Percentiles rank a stretch among this genome's conserved stretches.
These are phyloP conservation scores for Pleurotus djamor DNA, from an alignment of 768 basidiomycete genomes.

Conservation along the genomic window DNA sequence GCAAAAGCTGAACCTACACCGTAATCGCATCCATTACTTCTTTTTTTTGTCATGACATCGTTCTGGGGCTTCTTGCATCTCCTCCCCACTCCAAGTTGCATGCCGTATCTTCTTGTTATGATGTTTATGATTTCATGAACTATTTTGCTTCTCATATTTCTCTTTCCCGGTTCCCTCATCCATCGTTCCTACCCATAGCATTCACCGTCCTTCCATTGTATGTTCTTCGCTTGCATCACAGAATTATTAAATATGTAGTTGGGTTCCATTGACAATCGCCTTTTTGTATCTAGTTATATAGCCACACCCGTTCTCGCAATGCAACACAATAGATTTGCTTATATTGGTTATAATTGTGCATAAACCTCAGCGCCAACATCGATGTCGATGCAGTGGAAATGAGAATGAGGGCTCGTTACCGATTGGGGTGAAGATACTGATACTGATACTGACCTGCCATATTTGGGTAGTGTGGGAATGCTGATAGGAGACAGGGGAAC, in stretches of 20 bases:
- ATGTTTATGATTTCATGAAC: neutral
- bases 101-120: conserved; percentile 33
- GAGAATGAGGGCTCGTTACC: too few relatives aligned
- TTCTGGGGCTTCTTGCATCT: conserved; percentile 43
- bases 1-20: conserved; percentile 2
- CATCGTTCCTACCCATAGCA: neutral
- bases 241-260: neutral
- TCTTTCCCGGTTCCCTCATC: neutral
- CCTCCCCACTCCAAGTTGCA: conserved; percentile 38
- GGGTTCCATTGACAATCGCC: neutral
- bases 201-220: neutral
- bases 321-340: neutral
- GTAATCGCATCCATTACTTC: neutral
- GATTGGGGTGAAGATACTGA: too few relatives aligned
- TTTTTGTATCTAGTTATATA: conserved; percentile 3
- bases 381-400: too few relatives aligned
- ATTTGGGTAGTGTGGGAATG: too few relatives aligned
- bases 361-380: neutral
- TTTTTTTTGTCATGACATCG: conserved; percentile 23
- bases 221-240: neutral
- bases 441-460: too few relatives aligned
- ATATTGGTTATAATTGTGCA: neutral
- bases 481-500: too few relatives aligned
- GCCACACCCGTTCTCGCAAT: neutral
- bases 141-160: neutral